These are phyloP conservation scores for Eimeria sp. DNA, from an alignment of 169 alveolate species.

Conservation along the genomic window DNA sequence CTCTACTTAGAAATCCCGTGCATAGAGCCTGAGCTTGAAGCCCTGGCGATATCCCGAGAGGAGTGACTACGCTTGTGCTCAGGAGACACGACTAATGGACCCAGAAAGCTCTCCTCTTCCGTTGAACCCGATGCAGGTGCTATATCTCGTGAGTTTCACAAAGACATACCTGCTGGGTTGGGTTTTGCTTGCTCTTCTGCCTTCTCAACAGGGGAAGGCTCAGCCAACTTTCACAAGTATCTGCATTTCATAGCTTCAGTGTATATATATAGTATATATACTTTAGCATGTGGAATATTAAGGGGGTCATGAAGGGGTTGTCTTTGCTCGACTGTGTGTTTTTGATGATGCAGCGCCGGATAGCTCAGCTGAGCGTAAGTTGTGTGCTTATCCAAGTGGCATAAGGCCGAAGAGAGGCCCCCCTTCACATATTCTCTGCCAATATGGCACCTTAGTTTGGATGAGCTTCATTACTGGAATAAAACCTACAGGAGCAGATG, in stretches of 20 bases:
- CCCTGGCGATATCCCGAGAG: neutral
- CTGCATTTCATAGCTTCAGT: too few relatives aligned
- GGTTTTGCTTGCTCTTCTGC: neutral
- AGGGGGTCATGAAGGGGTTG: neutral
- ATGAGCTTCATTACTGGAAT: too few relatives aligned
- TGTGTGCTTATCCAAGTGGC: neutral
- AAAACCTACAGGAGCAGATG: neutral
- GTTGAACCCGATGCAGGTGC: neutral
- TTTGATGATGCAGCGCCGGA: slow-evolving; percentile 39
- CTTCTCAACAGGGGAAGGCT: neutral
- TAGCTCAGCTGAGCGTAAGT: slow-evolving; percentile 15
- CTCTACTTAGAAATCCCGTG: neutral
- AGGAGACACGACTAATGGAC: neutral
- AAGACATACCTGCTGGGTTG: neutral
- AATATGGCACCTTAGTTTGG: neutral
- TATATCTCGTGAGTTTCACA: neutral
- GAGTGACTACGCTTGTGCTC: neutral
- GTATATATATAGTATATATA: neutral
- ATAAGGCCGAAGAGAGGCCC: neutral
- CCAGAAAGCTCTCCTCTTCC: neutral
- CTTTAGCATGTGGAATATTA: neutral
- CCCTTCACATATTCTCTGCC: neutral
- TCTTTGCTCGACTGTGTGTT: neutral
- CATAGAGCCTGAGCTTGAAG: neutral
- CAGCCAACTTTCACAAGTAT: neutral